Percentiles rank a stretch among this genome's conserved stretches.
These are phyloP conservation scores for Pleurostoma richardsiae DNA, from an alignment of 2,329 filamentous ascomycete species.

Conservation along the genomic window DNA sequence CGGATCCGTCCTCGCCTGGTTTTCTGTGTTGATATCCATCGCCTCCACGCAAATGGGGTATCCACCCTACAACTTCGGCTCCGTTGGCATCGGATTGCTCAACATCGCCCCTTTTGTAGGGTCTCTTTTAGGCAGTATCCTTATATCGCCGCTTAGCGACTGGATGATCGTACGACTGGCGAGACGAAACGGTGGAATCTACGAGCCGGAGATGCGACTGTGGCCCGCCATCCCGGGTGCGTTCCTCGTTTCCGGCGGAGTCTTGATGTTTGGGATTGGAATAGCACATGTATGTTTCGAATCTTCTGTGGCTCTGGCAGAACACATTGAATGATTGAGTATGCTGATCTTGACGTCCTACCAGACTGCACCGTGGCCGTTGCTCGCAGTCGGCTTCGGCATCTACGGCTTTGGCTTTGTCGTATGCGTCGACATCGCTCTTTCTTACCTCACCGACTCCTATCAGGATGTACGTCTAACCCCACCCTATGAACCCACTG, in stretches of 20 bases:
- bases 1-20: constrained; percentile 28
- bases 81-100: constrained; percentile 17
- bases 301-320: neutral
- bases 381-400: constrained; percentile 25
- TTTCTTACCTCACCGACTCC: constrained; percentile 27
- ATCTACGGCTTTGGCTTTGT: constrained; percentile 30
- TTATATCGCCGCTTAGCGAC: constrained; percentile 31
- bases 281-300: constrained; percentile 19
- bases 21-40: constrained; percentile 25
- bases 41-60: constrained; percentile 22
- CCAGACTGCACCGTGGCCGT: constrained; percentile 32
- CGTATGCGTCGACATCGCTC: constrained; percentile 22
- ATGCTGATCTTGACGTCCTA: neutral
- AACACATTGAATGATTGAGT: too few relatives aligned
- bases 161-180: constrained; percentile 27
- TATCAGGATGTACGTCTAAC: constrained; percentile 24
- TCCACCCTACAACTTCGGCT: constrained; percentile 21
- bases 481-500: neutral
- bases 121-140: constrained; percentile 26
- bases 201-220: constrained; percentile 37
- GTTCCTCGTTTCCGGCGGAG: constrained; percentile 20
- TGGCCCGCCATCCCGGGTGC: constrained; percentile 19
- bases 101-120: constrained; percentile 26
- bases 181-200: constrained; percentile 28
- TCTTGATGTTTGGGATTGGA: constrained; percentile 29